These are phyloP conservation scores for Chrysosporium queenslandicum DNA, from an alignment of 2,329 filamentous ascomycete species.

Conservation along the genomic window DNA sequence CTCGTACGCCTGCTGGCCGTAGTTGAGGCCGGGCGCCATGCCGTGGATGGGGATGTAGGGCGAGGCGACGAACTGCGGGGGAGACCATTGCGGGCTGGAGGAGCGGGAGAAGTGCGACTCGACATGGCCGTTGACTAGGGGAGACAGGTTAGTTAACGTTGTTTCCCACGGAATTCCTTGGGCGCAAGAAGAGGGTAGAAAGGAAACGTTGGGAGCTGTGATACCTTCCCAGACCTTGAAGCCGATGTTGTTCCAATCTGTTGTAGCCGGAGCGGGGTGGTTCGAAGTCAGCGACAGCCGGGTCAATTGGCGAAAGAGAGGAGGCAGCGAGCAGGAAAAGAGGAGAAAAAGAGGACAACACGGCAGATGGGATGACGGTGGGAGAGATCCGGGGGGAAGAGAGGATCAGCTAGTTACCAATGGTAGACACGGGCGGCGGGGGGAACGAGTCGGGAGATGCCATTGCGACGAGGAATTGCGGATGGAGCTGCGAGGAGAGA, in stretches of 20 bases:
- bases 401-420: slow-evolving; percentile 7
- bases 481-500: too few relatives aligned
- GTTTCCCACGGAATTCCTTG: too few relatives aligned
- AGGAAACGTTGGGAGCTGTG: too few relatives aligned
- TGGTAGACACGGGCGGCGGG: slow-evolving; percentile 5
- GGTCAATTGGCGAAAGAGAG: not conserved
- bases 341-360: not conserved
- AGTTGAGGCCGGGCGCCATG: slow-evolving; percentile 92
- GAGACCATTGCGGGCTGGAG: slow-evolving; percentile 62
- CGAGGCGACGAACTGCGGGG: slow-evolving; percentile 67
- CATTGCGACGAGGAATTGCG: too few relatives aligned
- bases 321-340: not conserved
- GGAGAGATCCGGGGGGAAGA: not conserved
- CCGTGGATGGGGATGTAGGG: slow-evolving; percentile 84
- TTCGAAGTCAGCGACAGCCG: not conserved
- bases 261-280: not conserved
- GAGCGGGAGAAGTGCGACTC: slow-evolving; percentile 71
- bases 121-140: slow-evolving; percentile 75
- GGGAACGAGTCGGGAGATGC: not conserved
- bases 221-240: slow-evolving; percentile 73
- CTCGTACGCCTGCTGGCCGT: slow-evolving; percentile 95
- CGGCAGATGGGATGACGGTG: not conserved
- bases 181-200: too few relatives aligned
- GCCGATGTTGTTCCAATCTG: slow-evolving; percentile 85
- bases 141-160: slow-evolving; percentile 14